These are phyloP conservation scores for Cyclocybe cylindracea DNA, from an alignment of 768 basidiomycete genomes.

Conservation along the genomic window DNA sequence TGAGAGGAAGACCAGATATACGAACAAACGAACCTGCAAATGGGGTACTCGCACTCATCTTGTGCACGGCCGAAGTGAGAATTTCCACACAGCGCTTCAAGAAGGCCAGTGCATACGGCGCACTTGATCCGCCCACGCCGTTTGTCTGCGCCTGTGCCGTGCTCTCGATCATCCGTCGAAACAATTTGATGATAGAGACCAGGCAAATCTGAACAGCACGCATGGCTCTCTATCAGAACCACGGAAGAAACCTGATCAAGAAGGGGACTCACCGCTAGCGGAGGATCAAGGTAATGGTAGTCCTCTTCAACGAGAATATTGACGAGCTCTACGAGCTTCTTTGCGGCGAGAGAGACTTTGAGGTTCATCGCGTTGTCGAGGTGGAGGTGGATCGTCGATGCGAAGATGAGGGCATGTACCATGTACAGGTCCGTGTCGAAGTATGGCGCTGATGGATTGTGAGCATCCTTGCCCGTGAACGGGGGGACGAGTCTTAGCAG, in stretches of 20 bases:
- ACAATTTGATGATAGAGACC: conserved; percentile 23
- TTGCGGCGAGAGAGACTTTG: conserved; percentile 44
- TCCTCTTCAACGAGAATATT: conserved; percentile 49
- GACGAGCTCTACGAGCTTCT: conserved; percentile 44
- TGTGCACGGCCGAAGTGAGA: conserved; percentile 17
- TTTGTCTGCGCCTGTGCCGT: conserved; percentile 9
- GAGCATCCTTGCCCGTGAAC: conserved; percentile 34
- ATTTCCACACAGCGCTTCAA: conserved; percentile 19
- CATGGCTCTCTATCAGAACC: neutral
- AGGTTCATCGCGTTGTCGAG: conserved; percentile 38
- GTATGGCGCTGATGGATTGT: conserved; percentile 30
- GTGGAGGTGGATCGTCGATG: conserved; percentile 53
- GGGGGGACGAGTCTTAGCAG: conserved; percentile 41
- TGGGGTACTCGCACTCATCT: conserved; percentile 14
- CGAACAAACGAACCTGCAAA: conserved; percentile 16
- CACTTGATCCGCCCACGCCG: conserved; percentile 11
- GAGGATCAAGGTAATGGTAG: conserved; percentile 55
- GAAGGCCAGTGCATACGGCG: conserved; percentile 16
- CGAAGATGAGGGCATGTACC: conserved; percentile 51
- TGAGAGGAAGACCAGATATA: neutral
- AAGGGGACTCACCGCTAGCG: conserved; percentile 46
- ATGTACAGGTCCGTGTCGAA: conserved; percentile 45
- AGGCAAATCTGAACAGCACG: conserved; percentile 22
- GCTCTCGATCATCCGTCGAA: conserved; percentile 19
- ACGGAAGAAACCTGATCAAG: neutral